Evolutionary conservation across 257 asterid genomes (phyloP), one percentile per base, ranked within the genome.

Genomic region (Lycium barbarum): DNA sequence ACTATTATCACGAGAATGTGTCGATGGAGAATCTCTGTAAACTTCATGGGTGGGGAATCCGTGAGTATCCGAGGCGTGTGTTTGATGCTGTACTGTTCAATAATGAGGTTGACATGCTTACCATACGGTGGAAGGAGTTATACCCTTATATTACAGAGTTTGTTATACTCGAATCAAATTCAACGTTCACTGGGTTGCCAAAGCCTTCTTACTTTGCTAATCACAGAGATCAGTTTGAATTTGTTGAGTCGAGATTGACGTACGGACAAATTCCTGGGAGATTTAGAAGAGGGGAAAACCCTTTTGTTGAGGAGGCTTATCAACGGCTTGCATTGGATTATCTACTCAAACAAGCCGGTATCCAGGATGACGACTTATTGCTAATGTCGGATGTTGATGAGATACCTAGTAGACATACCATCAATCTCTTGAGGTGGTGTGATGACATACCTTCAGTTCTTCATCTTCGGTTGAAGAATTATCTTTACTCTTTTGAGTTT

Each of bases 381-480:
- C 87, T 93, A 84, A 93, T 93, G 97, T 91, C 97, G 0, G 97
- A 93, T 85, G 93, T 93, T 12, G 97, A 93, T 87, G 97, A 93
- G 90, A 91, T 93, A 54, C 96, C 97, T 17, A 93, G 97, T 79
- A 62, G 91, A 61, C 96, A 94, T 86, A 94, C 98, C 0, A 88
- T 94, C 61, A 90, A 94, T 91, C 95, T 94, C 17, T 88, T 94
- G 90, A 91, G 98, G 82, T 94, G 98, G 98, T 94, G 98, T 54
- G 94, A 94, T 51, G 94, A 83, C 2, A 88, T 91, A 49, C 97
- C 98, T 22, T 92, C 93, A 6, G 84, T 94, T 63, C 95, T 94
- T 81, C 98, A 94, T 83, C 97, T 94, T 36, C 95, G 92, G 36
- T 58, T 94, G 89, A 94, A 88, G 86, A 94, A 94, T 85, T 94